phyloP scores from a whole-genome alignment of 768 basidiomycete genomes.

The Lentinula raphanica region DNA sequence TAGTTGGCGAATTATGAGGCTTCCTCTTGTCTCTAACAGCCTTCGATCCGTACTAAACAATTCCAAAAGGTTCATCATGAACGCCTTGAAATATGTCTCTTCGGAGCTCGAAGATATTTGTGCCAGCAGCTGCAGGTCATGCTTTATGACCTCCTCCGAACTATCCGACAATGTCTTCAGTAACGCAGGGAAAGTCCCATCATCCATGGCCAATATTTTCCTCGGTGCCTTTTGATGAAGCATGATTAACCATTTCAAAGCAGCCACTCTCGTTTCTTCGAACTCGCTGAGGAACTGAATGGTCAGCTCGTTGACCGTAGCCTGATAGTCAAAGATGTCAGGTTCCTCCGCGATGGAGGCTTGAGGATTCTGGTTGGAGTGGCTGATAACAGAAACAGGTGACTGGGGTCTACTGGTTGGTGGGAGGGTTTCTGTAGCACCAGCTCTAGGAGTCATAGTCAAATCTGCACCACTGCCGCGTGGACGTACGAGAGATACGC shows the following conservation, averaged over 20 bases:
- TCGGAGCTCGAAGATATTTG: conserved; percentile 96
- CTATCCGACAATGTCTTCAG: conserved; percentile 94
- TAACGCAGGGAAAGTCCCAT: conserved; percentile 93
- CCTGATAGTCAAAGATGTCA: conserved; percentile 87
- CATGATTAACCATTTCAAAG: conserved; percentile 98
- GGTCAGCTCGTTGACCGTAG: conserved; percentile 88
- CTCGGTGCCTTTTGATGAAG: conserved; percentile 95
- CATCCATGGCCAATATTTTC: conserved; percentile 93
- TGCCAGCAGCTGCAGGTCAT: conserved; percentile 90
- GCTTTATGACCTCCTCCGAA: conserved; percentile 97
- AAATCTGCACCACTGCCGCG: conserved; percentile 32
- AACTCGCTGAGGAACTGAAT: conserved; percentile 94
- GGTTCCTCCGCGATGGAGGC: conserved; percentile 39
- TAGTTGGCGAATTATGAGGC: conserved; percentile 91
- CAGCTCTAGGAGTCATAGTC: conserved; percentile 30
- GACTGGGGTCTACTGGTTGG: conserved; percentile 58
- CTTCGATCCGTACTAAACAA: conserved; percentile 93
- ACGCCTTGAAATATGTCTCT: conserved; percentile 90
- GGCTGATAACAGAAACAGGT: conserved; percentile 45
- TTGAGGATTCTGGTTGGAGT: conserved; percentile 27
- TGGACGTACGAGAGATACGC: conserved; percentile 7
- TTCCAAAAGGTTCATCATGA: conserved; percentile 92
- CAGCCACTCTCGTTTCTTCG: conserved; percentile 93
- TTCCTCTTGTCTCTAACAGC: conserved; percentile 86
- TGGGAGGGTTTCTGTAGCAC: conserved; percentile 18